Percentiles rank a stretch among this genome's conserved stretches.
phyloP scores from a whole-genome alignment of 1,284 basidiomycete species.

The Hymenochaete sp. region DNA sequence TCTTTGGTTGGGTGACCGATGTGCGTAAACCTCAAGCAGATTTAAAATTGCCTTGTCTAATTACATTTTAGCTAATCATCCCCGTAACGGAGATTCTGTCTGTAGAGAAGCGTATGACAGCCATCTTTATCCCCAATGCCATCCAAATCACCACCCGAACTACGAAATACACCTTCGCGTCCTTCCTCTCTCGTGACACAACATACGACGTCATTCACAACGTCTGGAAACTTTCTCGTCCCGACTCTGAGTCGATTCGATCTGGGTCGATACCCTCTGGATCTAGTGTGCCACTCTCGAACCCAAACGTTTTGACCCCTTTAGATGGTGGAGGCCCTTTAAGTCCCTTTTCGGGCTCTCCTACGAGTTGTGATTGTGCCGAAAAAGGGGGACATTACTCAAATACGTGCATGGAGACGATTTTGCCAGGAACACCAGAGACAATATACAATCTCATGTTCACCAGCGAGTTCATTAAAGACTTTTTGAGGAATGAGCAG shows the following conservation, averaged over 20 bases:
- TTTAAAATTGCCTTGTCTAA: background rate
- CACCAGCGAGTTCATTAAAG: conserved; percentile 91
- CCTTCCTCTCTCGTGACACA: conserved; percentile 92
- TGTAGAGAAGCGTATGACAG: conserved; percentile 98
- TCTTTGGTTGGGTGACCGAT: conserved; percentile 98
- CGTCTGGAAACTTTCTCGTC: conserved; percentile 89
- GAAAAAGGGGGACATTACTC: conserved; percentile 64
- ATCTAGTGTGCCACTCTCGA: conserved; percentile 18
- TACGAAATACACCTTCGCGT: conserved; percentile 87
- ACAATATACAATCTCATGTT: conserved; percentile 96
- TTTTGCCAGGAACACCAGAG: conserved; percentile 85
- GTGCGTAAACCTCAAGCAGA: conserved; percentile 39
- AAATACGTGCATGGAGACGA: conserved; percentile 69
- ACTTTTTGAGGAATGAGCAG: conserved; percentile 84
- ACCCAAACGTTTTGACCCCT: conserved; percentile 18
- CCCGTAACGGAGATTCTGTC: conserved; percentile 86
- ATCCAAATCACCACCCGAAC: conserved; percentile 84
- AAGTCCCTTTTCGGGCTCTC: conserved; percentile 29
- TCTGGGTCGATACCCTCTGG: conserved; percentile 21
- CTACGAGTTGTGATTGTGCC: conserved; percentile 72
- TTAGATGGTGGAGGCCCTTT: conserved; percentile 20
- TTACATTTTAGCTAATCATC: conserved; percentile 61
- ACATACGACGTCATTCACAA: conserved; percentile 95
- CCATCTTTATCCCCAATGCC: conserved; percentile 96
- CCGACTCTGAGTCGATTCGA: conserved; percentile 49